Base-by-base conservation (phyloP, 148 eudicot genomes). In the Heliosperma pusillum region DNA sequence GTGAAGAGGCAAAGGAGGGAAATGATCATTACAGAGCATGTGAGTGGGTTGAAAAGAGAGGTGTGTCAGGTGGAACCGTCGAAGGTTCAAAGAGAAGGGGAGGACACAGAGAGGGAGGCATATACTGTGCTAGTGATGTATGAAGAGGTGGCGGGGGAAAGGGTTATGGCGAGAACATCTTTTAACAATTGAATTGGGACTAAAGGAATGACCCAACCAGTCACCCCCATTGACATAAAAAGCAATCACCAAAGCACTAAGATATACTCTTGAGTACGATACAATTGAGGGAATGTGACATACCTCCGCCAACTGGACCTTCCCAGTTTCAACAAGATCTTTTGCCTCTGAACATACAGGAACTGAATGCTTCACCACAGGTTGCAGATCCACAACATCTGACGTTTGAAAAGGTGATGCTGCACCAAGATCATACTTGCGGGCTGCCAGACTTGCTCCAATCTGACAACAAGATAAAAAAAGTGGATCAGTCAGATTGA, bases 241-340 rank as follows among this genome's bases (percentile, higher is more conserved):
- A 26, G 67, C 20, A 36, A 29, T 30, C 16, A 15, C 22, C 7
- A 67, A 57, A 71, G 36, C 57, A 57, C 19, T 0, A 75, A 26
- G 10, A 44, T 53, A 52, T 4, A 33, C 20, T 10, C 4, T n/a
- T 19, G 21, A 63, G 26, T 20, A 45, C 50, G 55, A 21, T 58
- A 61, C 66, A 52, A 24, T 10, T 1, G 36, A 57, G 25, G 21
- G 29, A 3, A 2, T 21, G 50, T 61, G 53, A 20, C 85, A 76
- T 80, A 95, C 99, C 96, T 95, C 99, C 21, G 94, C 94, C 81
- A 95, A 76, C 82, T 92, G 94, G 79, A 88, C 80, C 82, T 95
- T 95, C 33, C 99, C 99, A 1, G 97, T 88, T 80, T 92, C 99
- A 76, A 95, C 87, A 73, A 95, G 97, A 86, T 90, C 94, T 88